phyloP scores from a whole-genome alignment of 345 rosid genomes.

The Syzygium aromaticum region DNA sequence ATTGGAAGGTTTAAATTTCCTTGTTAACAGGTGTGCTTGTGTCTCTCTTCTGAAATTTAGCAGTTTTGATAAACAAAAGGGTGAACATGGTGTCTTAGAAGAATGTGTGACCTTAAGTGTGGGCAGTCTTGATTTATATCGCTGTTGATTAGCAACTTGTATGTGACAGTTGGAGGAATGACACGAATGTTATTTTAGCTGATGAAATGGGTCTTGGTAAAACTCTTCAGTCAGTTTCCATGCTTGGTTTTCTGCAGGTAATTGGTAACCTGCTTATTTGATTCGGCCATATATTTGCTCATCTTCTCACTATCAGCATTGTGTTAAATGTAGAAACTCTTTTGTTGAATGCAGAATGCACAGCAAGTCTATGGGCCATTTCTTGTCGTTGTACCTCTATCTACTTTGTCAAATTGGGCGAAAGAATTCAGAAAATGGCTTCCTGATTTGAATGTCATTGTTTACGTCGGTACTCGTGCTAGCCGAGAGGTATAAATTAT shows the following conservation, averaged over 20 bases:
- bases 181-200: conserved; percentile 99
- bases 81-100: neutral
- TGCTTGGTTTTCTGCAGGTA: conserved; percentile 99
- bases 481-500: conserved; percentile 82
- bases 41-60: neutral
- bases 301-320: neutral
- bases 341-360: conserved; percentile 49
- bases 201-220: conserved; percentile 99
- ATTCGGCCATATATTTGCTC: neutral
- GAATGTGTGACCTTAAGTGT: neutral
- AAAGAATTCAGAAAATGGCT: conserved; percentile 99
- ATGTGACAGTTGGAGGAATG: conserved; percentile 87
- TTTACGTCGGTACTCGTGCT: conserved; percentile 97
- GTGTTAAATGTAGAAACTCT: neutral
- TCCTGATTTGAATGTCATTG: conserved; percentile 84
- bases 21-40: conserved; percentile 77
- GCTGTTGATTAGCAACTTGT: neutral
- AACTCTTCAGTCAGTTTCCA: conserved; percentile 98
- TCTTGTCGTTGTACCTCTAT: conserved; percentile 97
- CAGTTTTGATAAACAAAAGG: neutral
- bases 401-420: conserved; percentile 98
- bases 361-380: conserved; percentile 96
- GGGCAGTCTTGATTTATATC: neutral
- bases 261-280: neutral
- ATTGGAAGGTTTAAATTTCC: conserved; percentile 94